Evolutionary conservation across 495 filamentous ascomycete species (phyloP).

Genomic region (Aspergillus incahuasiensis): DNA sequence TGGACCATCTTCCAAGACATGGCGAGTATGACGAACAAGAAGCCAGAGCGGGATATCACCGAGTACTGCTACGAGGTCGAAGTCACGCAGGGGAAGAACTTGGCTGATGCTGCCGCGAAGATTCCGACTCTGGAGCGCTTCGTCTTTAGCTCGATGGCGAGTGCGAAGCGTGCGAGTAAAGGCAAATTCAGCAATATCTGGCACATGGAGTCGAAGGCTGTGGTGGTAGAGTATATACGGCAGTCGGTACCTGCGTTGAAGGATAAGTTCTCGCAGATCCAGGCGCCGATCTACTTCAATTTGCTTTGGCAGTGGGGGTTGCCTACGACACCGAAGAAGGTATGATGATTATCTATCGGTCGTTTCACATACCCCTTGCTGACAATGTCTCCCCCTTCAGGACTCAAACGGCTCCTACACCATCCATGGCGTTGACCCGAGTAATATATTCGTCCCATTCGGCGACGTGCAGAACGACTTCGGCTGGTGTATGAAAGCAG

Average conservation of each 20-base stretch:
- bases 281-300: not conserved
- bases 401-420: too few relatives aligned
- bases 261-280: not conserved
- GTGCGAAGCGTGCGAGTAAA: conserved; percentile 25
- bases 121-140: conserved; percentile 44
- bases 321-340: not conserved
- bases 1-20: conserved; percentile 25
- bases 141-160: conserved; percentile 36
- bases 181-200: conserved; percentile 36
- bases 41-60: too few relatives aligned
- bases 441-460: too few relatives aligned
- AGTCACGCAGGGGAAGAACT: conserved; percentile 43
- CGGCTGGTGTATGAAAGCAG: not conserved
- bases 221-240: conserved; percentile 33
- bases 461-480: too few relatives aligned
- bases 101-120: conserved; percentile 43
- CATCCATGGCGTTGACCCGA: too few relatives aligned
- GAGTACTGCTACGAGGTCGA: conserved; percentile 40
- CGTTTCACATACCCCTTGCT: too few relatives aligned
- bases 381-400: too few relatives aligned
- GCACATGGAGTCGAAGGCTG: conserved; percentile 38
- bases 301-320: not conserved
- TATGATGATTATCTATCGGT: not conserved
- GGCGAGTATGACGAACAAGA: not conserved
- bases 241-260: not conserved